phyloP scores from a whole-genome alignment of 257 asterid species.

The Fraxinus quadrangulata region DNA sequence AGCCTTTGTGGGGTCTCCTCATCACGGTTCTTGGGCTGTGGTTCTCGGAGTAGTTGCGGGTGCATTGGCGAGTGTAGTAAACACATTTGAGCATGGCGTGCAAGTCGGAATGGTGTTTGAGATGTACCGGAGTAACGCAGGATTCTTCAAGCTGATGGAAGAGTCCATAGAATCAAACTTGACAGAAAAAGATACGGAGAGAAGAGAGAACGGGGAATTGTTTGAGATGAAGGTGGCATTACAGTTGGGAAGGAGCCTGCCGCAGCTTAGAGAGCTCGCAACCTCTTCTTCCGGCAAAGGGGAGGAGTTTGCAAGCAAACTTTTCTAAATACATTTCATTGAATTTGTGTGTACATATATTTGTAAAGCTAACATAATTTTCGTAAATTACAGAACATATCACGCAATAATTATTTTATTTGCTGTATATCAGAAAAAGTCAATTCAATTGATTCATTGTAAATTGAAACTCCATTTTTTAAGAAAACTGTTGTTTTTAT shows the following conservation, averaged over 20 bases:
- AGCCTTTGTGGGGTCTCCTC: constrained; percentile 35
- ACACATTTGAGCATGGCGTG: constrained; percentile 46
- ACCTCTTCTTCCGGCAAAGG: constrained; percentile 8
- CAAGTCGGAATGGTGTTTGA: constrained; percentile 61
- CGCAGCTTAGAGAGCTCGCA: constrained; percentile 43
- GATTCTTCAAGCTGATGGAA: constrained; percentile 44
- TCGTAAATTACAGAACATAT: too few relatives aligned
- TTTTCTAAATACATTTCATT: not conserved
- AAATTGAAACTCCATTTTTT: too few relatives aligned
- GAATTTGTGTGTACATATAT: too few relatives aligned
- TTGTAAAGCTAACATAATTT: too few relatives aligned
- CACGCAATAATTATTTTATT: too few relatives aligned
- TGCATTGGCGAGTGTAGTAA: constrained; percentile 50
- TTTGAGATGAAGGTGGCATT: constrained; percentile 50
- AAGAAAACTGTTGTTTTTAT: too few relatives aligned
- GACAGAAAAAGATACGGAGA: constrained; percentile 25
- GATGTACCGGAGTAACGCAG: constrained; percentile 49
- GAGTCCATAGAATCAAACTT: constrained; percentile 47
- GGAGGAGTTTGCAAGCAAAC: constrained; percentile 45
- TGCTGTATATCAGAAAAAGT: too few relatives aligned
- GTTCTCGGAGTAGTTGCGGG: constrained; percentile 56
- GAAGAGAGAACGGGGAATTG: constrained; percentile 46
- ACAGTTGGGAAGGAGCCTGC: constrained; percentile 46
- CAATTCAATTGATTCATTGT: too few relatives aligned
- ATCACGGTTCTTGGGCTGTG: constrained; percentile 37